A percentile compares a stretch with the other conserved stretches of the same genome.
Evolutionary conservation across 306 rosid species (phyloP).

Genomic region (Quercus dentata): DNA sequence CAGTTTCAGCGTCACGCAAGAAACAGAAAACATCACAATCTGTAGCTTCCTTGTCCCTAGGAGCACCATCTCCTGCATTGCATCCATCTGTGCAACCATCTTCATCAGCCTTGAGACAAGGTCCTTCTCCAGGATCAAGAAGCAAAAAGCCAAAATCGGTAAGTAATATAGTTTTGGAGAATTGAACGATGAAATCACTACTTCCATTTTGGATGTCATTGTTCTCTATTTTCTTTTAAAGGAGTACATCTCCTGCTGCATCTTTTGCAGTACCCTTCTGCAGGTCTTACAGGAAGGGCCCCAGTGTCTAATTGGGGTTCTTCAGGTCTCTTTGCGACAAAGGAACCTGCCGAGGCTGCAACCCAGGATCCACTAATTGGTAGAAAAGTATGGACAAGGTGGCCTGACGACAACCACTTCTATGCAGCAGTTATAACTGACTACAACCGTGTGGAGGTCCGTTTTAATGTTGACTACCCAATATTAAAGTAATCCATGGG

Average conservation of each 20-base stretch:
- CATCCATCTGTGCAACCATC: slow-evolving; percentile 56
- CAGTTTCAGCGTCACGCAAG: slow-evolving; percentile 76
- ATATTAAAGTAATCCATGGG: not conserved
- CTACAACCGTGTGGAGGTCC: slow-evolving; percentile 65
- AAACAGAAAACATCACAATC: slow-evolving; percentile 76
- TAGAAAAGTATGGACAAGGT: slow-evolving; percentile 88
- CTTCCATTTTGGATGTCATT: not conserved
- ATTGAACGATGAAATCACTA: slow-evolving; percentile 1
- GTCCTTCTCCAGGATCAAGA: slow-evolving; percentile 53
- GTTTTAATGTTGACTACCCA: not conserved
- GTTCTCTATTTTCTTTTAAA: slow-evolving; percentile 12
- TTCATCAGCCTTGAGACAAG: slow-evolving; percentile 54
- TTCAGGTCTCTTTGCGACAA: slow-evolving; percentile 48
- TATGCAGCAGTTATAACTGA: slow-evolving; percentile 89
- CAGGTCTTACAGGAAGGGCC: slow-evolving; percentile 52
- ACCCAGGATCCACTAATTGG: slow-evolving; percentile 63
- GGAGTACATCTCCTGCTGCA: slow-evolving; percentile 50
- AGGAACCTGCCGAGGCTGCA: slow-evolving; percentile 47
- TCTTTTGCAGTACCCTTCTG: slow-evolving; percentile 52
- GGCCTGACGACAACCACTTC: slow-evolving; percentile 95
- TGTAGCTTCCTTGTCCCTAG: slow-evolving; percentile 44
- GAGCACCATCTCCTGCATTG: slow-evolving; percentile 51
- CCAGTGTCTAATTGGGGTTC: slow-evolving; percentile 53
- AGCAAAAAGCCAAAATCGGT: slow-evolving; percentile 65
- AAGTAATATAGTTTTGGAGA: slow-evolving; percentile 20